These are phyloP conservation scores for Chlamydomonas sphaeroides DNA, from an alignment of 139 green algal genomes.

Conservation along the genomic window DNA sequence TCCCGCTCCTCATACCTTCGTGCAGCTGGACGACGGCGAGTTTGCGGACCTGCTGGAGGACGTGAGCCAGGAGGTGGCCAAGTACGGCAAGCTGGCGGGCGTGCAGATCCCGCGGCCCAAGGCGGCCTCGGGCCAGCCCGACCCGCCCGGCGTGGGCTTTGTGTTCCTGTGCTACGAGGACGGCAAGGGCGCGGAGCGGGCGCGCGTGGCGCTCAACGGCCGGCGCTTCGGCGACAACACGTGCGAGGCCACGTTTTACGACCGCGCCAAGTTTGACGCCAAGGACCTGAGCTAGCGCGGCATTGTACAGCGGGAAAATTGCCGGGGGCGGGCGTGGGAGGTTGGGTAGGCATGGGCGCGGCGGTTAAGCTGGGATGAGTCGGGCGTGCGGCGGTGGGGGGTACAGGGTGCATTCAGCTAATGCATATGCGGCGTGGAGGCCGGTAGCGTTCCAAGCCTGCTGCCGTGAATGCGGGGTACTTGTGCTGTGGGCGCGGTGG, in stretches of 20 bases:
- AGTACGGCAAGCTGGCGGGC: conserved; percentile 66
- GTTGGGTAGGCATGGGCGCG: neutral
- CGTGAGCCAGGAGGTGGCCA: conserved; percentile 61
- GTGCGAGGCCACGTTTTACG: conserved; percentile 57
- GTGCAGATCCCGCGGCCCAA: conserved; percentile 66
- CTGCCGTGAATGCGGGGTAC: too few species aligned
- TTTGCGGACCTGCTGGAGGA: conserved; percentile 66
- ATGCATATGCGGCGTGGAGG: too few species aligned
- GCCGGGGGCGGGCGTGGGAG: too few species aligned
- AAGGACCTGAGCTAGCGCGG: neutral
- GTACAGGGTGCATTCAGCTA: too few species aligned
- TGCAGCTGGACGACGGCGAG: conserved; percentile 60
- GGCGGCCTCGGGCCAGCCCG: neutral
- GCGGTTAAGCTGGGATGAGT: neutral
- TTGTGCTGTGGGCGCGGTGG: too few species aligned
- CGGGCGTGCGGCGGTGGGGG: too few species aligned
- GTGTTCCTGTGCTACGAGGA: conserved; percentile 63
- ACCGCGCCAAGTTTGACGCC: conserved; percentile 18
- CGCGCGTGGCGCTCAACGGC: conserved; percentile 62
- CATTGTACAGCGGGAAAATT: neutral
- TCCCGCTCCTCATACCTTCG: neutral
- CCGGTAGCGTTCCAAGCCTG: too few species aligned
- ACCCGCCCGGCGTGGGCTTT: conserved; percentile 67
- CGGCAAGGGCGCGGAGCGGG: conserved; percentile 33
- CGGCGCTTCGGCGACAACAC: conserved; percentile 61